Percentiles rank a stretch among this genome's conserved stretches.
Conservation (phyloP, 371 early-diverging fungal genomes). For the Apophysomyces variabilis region DNA sequence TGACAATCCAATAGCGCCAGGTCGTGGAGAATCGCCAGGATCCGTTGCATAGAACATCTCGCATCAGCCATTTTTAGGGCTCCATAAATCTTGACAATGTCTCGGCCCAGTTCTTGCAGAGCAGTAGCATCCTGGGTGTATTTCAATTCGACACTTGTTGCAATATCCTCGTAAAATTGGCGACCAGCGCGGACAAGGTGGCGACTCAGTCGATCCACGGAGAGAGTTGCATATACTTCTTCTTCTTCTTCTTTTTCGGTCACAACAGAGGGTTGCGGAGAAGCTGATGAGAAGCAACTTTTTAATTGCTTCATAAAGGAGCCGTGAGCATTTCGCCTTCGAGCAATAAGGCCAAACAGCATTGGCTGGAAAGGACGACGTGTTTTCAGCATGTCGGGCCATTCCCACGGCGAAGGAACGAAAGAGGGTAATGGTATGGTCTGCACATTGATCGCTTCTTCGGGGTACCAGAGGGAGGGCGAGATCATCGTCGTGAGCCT, state of each 20-base stretch:
- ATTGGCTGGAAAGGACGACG: constrained; percentile 29
- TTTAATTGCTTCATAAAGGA: constrained; percentile 5
- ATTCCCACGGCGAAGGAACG: constrained; percentile 35
- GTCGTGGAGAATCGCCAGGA: constrained; percentile 23
- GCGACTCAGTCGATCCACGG: constrained; percentile 17
- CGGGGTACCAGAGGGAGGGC: constrained; percentile 23
- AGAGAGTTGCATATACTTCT: constrained; percentile 24
- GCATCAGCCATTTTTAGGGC: constrained; percentile 25
- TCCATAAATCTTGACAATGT: constrained; percentile 21
- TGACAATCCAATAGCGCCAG: constrained; percentile 4
- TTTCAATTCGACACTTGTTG: constrained; percentile 13
- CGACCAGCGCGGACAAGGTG: constrained; percentile 24
- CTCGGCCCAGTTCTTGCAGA: constrained; percentile 25
- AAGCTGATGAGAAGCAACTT: constrained; percentile 3
- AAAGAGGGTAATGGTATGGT: constrained; percentile 29
- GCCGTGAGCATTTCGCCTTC: constrained; percentile 1
- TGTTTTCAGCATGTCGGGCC: constrained; percentile 31
- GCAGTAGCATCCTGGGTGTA: constrained; percentile 20
- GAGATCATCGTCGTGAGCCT: neutral
- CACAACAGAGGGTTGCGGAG: constrained; percentile 5
- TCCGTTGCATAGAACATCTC: constrained; percentile 24
- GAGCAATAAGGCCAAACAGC: constrained; percentile 27
- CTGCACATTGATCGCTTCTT: constrained; percentile 16
- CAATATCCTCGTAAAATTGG: constrained; percentile 30
- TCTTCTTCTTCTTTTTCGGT: constrained; percentile 15